Evolutionary conservation across 208 protist genomes (phyloP).

Genomic region (Tetramitus jugosus): DNA sequence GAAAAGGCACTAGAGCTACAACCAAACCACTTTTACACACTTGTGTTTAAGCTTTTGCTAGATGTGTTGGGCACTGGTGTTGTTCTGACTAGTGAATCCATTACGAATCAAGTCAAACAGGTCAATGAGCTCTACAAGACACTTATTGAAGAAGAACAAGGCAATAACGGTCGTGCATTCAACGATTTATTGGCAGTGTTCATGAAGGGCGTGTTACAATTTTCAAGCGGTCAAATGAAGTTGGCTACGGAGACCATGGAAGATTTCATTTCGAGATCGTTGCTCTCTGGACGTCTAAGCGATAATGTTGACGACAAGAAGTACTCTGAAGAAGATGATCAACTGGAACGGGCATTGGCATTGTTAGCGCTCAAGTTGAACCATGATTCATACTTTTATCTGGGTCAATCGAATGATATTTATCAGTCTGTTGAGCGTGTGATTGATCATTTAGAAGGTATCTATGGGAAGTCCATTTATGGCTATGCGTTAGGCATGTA

Average conservation of each 20-base stretch:
- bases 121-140: background rate
- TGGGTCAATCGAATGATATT: background rate
- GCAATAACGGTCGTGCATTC: too few species aligned
- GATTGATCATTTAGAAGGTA: background rate
- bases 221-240: too few species aligned
- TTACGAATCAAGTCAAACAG: background rate
- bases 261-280: background rate
- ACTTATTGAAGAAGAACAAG: too few species aligned
- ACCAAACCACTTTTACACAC: background rate
- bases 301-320: background rate
- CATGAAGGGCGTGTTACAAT: too few species aligned
- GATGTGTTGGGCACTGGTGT: background rate
- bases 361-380: background rate
- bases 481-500: constrained; percentile 7
- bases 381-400: constrained; percentile 19
- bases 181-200: too few species aligned
- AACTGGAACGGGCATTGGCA: background rate
- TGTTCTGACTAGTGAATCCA: background rate
- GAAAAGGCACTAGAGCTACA: background rate
- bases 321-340: constrained; percentile 1
- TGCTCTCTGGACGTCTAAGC: background rate
- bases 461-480: background rate
- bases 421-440: background rate
- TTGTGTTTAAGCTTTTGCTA: background rate
- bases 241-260: background rate